Conservation (phyloP, 805 yeast species). For the Candida caryicola region DNA sequence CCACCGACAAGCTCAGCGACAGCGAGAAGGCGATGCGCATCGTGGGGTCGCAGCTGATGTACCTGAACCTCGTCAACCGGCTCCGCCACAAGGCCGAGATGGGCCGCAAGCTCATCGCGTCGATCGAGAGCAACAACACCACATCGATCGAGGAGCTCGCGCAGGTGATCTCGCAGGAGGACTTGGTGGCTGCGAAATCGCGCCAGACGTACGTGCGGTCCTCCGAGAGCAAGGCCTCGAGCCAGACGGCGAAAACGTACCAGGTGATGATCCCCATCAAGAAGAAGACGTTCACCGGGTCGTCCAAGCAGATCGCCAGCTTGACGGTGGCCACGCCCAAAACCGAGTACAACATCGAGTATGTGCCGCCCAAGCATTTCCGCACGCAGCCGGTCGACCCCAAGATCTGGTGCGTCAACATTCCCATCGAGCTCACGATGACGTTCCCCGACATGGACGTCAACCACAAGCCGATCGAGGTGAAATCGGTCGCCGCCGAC, state of each 20-base stretch:
- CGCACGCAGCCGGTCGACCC: conserved; percentile 6
- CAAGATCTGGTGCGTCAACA: conserved; percentile 22
- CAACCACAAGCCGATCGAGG: conserved; percentile 16
- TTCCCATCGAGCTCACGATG: conserved; percentile 24
- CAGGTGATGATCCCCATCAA: conserved; percentile 12
- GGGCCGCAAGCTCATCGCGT: conserved; percentile 20
- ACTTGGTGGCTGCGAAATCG: conserved; percentile 17
- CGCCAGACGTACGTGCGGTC: conserved; percentile 13
- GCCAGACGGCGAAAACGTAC: conserved; percentile 4
- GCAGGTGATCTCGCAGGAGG: conserved; percentile 10
- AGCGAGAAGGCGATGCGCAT: conserved; percentile 15
- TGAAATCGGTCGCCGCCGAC: conserved; percentile 23
- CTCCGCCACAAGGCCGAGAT: conserved; percentile 27
- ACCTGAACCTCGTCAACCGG: conserved; percentile 22
- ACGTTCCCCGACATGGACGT: conserved; percentile 5
- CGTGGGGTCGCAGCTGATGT: conserved; percentile 20
- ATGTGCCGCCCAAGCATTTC: conserved; percentile 23
- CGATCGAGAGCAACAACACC: conserved; percentile 5
- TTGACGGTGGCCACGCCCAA: conserved; percentile 7
- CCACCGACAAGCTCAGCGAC: conserved; percentile 12
- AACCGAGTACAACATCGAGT: conserved; percentile 9
- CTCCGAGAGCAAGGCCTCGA: background rate
- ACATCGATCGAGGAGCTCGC: conserved; percentile 10
- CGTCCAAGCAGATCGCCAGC: conserved; percentile 7
- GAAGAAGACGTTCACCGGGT: conserved; percentile 15